Evolutionary conservation across 176 grass and related monocot species (phyloP).

Genomic region (Leersia perrieri): DNA sequence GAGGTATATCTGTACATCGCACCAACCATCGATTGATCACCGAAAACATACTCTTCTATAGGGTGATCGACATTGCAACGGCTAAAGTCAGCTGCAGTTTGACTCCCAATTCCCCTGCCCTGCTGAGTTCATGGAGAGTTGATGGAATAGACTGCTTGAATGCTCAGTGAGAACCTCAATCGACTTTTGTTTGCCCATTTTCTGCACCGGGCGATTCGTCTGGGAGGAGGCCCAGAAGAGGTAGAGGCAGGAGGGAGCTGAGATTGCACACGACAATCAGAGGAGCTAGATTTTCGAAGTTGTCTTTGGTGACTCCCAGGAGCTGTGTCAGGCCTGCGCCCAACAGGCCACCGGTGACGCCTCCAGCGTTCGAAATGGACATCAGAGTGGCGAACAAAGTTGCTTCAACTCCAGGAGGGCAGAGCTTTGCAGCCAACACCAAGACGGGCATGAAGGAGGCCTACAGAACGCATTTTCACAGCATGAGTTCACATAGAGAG

Average conservation of each 20-base stretch:
- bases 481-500: background rate
- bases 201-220: slow-evolving; percentile 40
- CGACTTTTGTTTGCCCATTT: background rate
- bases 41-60: background rate
- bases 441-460: slow-evolving; percentile 97
- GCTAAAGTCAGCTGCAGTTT: background rate
- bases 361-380: slow-evolving; percentile 88
- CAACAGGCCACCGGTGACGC: slow-evolving; percentile 68
- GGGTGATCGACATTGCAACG: background rate
- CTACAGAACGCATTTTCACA: slow-evolving; percentile 27
- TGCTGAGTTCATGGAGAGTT: background rate
- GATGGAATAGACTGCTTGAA: background rate
- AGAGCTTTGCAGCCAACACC: slow-evolving; percentile 83
- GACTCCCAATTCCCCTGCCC: background rate
- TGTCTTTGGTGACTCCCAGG: slow-evolving; percentile 74
- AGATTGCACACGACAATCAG: slow-evolving; percentile 75
- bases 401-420: slow-evolving; percentile 78
- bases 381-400: slow-evolving; percentile 92
- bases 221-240: slow-evolving; percentile 81
- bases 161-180: background rate
- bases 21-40: background rate
- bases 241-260: slow-evolving; percentile 81
- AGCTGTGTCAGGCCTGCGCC: slow-evolving; percentile 81
- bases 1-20: background rate
- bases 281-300: slow-evolving; percentile 61